A percentile compares a stretch with the other conserved stretches of the same genome.
These are phyloP conservation scores for Eimeria mitis DNA, from an alignment of 169 alveolate species.

Conservation along the genomic window DNA sequence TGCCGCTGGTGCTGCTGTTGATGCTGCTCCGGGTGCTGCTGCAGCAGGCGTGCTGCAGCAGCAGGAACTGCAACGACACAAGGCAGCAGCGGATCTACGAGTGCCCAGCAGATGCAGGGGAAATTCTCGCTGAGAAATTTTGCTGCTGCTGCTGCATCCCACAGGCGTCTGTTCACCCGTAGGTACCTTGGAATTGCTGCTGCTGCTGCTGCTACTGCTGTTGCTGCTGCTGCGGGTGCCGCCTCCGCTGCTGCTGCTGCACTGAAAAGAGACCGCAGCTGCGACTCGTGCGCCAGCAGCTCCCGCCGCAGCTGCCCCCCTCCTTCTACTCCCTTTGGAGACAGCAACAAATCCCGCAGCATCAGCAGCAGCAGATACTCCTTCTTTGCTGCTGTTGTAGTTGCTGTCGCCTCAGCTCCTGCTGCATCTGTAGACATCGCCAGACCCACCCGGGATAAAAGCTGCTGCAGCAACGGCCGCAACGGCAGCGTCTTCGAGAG, in stretches of 20 bases:
- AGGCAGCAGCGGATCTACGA: constrained; percentile 25
- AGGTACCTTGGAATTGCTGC: constrained; percentile 27
- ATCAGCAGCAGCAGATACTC: constrained; percentile 49
- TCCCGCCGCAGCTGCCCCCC: constrained; percentile 29
- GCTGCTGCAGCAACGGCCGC: constrained; percentile 46
- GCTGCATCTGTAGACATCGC: not conserved
- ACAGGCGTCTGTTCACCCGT: constrained; percentile 6
- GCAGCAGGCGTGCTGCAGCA: constrained; percentile 32
- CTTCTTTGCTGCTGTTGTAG: not conserved
- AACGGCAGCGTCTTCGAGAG: constrained; percentile 55
- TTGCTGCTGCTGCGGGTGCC: not conserved
- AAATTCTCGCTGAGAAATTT: not conserved
- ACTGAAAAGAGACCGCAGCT: constrained; percentile 12
- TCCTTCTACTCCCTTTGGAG: constrained; percentile 33
- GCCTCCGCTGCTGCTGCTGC: too few relatives aligned
- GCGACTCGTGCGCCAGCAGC: constrained; percentile 13
- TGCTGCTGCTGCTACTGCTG: constrained; percentile 29
- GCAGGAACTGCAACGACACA: constrained; percentile 31
- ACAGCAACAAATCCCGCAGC: constrained; percentile 46
- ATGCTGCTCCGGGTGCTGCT: not conserved
- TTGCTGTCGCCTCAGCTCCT: not conserved
- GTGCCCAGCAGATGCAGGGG: not conserved
- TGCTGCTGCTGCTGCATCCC: constrained; percentile 58
- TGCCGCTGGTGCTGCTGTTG: not conserved
- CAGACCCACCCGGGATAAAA: constrained; percentile 26